A percentile compares a stretch with the other conserved stretches of the same genome.
phyloP scores from a whole-genome alignment of 768 basidiomycete genomes.

The Suillus americanus region DNA sequence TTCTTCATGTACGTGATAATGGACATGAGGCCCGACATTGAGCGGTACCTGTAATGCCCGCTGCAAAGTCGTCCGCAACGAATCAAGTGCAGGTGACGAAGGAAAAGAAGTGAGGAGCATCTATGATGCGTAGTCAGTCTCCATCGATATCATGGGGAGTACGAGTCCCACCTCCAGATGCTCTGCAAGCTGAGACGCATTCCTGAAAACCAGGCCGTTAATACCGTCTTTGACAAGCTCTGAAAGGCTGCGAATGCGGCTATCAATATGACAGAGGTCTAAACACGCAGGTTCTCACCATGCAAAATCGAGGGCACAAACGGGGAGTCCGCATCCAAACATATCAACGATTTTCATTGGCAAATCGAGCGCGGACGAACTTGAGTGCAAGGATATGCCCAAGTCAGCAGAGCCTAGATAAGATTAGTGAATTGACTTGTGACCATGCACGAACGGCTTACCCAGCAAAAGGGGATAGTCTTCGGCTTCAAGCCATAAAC shows the following conservation, averaged over 20 bases:
- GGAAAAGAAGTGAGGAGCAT: conserved; percentile 63
- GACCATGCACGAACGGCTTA: conserved; percentile 26
- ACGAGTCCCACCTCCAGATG: conserved; percentile 54
- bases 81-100: conserved; percentile 44
- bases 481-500: conserved; percentile 84
- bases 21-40: conserved; percentile 21
- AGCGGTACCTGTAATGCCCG: conserved; percentile 29
- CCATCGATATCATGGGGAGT: background rate
- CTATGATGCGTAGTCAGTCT: conserved; percentile 34
- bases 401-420: conserved; percentile 81
- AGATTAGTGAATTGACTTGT: background rate
- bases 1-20: conserved; percentile 17
- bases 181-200: conserved; percentile 62
- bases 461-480: conserved; percentile 91
- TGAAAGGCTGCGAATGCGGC: conserved; percentile 50
- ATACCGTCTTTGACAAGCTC: conserved; percentile 85
- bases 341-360: conserved; percentile 99
- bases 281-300: conserved; percentile 55
- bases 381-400: conserved; percentile 88
- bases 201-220: conserved; percentile 81
- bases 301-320: conserved; percentile 83
- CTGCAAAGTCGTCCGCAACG: conserved; percentile 52
- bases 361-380: conserved; percentile 86
- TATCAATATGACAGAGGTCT: conserved; percentile 5
- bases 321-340: conserved; percentile 96